Evolutionary conservation across 257 asterid species (phyloP), one percentile per base, ranked within the genome.

Genomic region (Anisodus tanguticus): DNA sequence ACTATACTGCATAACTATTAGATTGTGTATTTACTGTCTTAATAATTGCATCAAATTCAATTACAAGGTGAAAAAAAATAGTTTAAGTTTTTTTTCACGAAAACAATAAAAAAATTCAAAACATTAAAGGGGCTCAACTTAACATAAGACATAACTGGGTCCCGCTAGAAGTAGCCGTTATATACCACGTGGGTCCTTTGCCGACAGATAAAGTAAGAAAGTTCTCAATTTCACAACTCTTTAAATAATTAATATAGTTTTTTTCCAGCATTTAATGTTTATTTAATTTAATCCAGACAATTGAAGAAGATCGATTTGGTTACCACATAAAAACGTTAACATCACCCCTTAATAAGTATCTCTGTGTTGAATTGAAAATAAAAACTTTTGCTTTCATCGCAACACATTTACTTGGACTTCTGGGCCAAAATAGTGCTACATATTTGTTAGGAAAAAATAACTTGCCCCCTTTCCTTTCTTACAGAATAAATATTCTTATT

Each of bases 131-230:
- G 81, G 47, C 47, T 68, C 47, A 66, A 66, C 72, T 35, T 6
- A 37, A 13, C 6, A 67, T 12, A 13, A 67, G 47, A 37, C 37
- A 37, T 51, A 53, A 26, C 10, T 26, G 63, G 26, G 64, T 26
- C 63, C 64, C 6, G 8, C 49, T 49, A 31, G 26, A 22, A 26
- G 47, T 77, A 77, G 64, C 81, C 81, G 81, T 77, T 77, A 53
- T 53, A 53, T 5, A 3, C 80, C 81, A 77, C 47, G 64, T 77
- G 81, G 81, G 1, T 47, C 3, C 13, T 26, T 77, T 77, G 81
- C 81, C 81, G 81, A 77, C 81, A 77, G 15, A n/a, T 1, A 1
- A 76, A 76, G 47, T 53, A 2, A 74, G 5, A 11, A 76, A 22
- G 0, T 22, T 22, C 26, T 0, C 26, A 22, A 22, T 22, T 22